Evolutionary conservation across 306 rosid species (phyloP), one percentile per base, ranked within the genome.

Genomic region (Adenanthera pavonina): DNA sequence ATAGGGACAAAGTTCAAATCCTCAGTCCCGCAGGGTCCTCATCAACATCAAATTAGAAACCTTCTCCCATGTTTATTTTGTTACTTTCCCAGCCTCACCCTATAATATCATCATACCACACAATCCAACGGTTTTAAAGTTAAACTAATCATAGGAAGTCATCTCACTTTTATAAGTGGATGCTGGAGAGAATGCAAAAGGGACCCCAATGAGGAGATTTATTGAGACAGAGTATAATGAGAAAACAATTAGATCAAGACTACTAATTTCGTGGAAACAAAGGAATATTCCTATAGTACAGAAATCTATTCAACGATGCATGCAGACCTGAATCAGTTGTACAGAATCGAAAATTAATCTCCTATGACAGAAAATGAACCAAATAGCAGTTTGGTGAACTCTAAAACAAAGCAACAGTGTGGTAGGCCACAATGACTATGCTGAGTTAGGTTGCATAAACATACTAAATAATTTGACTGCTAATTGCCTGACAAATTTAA

Each of bases 71-170:
- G 30, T 25, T 25, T 25, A 25, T 25, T 25, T 25, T 25, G 30
- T 25, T 25, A 25, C 30, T 25, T 25, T 25, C 30, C 30, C 30
- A 25, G 30, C 30, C 30, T 25, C 30, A 25, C 30, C 30, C 30
- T 25, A 25, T 25, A 25, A 43, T 25, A 25, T 25, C 1, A 25
- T 71, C 69, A 77, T 5, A 77, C 52, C 35, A 62, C 74, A 77
- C 34, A 61, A 43, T 71, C 78, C 61, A 69, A 70, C 16, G 66
- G 70, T 51, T 75, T 69, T 44, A 40, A 47, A 60, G 68, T n/a
- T 76, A 17, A 25, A 52, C 52, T 75, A 73, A 65, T 73, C 8
- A 8, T 30, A 9, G 20, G 5, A 36, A 36, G 69, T 56, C n/a
- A 68, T 74, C 41, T 74, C 61, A 54, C 62, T 56, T 7, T 62